Conservation (phyloP, 2,329 filamentous ascomycete genomes). For the Colletotrichum plurivorum region DNA sequence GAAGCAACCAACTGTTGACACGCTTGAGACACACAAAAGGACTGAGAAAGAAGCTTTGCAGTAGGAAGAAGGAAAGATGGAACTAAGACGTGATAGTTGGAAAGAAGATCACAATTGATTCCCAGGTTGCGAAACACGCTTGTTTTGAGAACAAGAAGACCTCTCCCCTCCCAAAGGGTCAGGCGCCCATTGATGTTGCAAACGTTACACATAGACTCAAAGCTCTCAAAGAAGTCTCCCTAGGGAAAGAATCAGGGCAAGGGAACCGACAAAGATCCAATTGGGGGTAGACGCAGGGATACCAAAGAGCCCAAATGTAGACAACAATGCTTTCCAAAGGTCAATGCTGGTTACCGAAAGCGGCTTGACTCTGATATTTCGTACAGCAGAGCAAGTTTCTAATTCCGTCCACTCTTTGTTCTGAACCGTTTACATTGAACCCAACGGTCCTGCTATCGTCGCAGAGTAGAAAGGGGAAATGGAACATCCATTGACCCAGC, state of each 20-base stretch:
- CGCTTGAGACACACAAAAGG: conserved; percentile 14
- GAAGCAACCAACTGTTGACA: background rate
- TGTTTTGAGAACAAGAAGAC: conserved; percentile 27
- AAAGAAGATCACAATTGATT: background rate
- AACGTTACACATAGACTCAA: background rate
- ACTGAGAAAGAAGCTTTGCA: too few relatives aligned
- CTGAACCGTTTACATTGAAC: background rate
- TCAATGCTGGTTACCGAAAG: conserved; percentile 19
- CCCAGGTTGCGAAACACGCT: conserved; percentile 26
- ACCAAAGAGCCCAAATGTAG: conserved; percentile 13
- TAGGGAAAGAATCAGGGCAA: background rate
- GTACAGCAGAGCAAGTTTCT: background rate
- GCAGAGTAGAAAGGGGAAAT: background rate
- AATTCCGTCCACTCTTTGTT: conserved; percentile 27
- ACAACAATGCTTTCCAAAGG: conserved; percentile 23
- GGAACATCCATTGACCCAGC: background rate
- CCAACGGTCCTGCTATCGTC: conserved; percentile 11
- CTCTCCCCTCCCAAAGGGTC: background rate
- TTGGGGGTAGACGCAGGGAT: conserved; percentile 15
- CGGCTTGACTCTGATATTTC: too few relatives aligned
- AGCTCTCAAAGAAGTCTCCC: background rate
- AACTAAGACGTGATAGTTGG: conserved; percentile 14
- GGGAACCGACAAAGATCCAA: conserved; percentile 22
- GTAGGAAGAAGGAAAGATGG: background rate
- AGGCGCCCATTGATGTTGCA: background rate